Conservation (phyloP, 352 stramenopile species). For the Saprolegnia diclina region DNA sequence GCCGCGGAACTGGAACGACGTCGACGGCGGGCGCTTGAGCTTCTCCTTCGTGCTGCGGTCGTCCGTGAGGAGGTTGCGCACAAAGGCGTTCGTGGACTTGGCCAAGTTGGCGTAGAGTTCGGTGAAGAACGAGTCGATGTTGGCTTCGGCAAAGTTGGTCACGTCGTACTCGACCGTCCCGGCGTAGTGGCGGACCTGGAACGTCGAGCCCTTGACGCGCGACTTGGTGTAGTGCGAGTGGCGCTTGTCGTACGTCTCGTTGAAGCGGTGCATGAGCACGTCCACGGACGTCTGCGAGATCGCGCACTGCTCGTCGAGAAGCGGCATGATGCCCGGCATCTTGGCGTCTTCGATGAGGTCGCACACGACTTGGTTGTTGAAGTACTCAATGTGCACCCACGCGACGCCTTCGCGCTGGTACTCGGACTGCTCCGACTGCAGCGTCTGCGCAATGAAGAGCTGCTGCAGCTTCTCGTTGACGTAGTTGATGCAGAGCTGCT, state of each 20-base stretch:
- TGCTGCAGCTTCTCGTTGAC: slow-evolving; percentile 93
- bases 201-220: slow-evolving; percentile 56
- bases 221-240: slow-evolving; percentile 76
- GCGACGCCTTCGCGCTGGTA: slow-evolving; percentile 93
- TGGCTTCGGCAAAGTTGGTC: slow-evolving; percentile 73
- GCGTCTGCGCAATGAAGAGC: slow-evolving; percentile 88
- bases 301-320: slow-evolving; percentile 78
- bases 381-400: slow-evolving; percentile 88
- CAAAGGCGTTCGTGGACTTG: slow-evolving; percentile 61
- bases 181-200: slow-evolving; percentile 82
- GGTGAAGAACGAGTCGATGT: slow-evolving; percentile 82
- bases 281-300: slow-evolving; percentile 75
- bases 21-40: slow-evolving; percentile 79
- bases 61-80: slow-evolving; percentile 77
- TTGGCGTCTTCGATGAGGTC: slow-evolving; percentile 73
- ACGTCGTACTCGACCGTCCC: slow-evolving; percentile 83
- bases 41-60: slow-evolving; percentile 70
- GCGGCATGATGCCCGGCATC: slow-evolving; percentile 72
- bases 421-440: slow-evolving; percentile 89
- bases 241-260: slow-evolving; percentile 31
- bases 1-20: slow-evolving; percentile 45
- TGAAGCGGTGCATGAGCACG: slow-evolving; percentile 33
- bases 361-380: slow-evolving; percentile 90
- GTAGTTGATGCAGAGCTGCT: slow-evolving; percentile 95
- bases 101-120: slow-evolving; percentile 69